Evolutionary conservation across 73 alveolate species (phyloP), one percentile per base, ranked within the genome.

Genomic region (Breviolum minutum): DNA sequence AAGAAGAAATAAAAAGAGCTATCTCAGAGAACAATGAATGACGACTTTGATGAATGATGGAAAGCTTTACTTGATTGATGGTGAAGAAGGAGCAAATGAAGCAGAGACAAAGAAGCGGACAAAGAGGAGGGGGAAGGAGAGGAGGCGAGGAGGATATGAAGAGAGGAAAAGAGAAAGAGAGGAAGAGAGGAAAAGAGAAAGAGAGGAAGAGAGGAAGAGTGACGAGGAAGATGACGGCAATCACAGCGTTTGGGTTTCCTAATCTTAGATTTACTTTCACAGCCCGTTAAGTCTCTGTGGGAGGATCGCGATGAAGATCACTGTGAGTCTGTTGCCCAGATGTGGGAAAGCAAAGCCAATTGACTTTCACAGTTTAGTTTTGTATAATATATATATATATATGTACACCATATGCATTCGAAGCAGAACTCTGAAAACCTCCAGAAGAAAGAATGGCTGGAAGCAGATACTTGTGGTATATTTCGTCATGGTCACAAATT

Each of bases 251-350:
- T 40, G 54, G 54, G 54, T 40, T 40, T 40, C 54, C 54, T 40
- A 40, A 40, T 40, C 54, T 40, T 40, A 40, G 54, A 40, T 40
- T 0, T 2, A 40, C 54, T 40, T 40, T 40, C 54, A 40, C 3
- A 3, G 54, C 54, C 54, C 54, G n/a, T n/a, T n/a, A 48, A 11
- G 14, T 12, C 71, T 13, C 19, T 24, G 68, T 17, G 63, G 32
- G 16, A 90, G 96, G 87, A 90, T 63, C 96, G 96, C 62, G 96
- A 90, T 54, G 96, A 90, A 24, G 96, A 90, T 26, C 96, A 90
- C 68, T 90, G 96, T 74, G 95, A 89, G 95, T 27, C 71, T 29
- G 90, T 48, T 54, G 90, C 90, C 90, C 54, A 40, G 54, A 40
- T 40, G 54, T 66, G 24, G 17, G 74, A 66, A 13, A 17, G 74